Percentiles rank a stretch among this genome's conserved stretches.
Conservation (phyloP, 768 basidiomycete genomes). For the Dictyophora rubrovolvata region DNA sequence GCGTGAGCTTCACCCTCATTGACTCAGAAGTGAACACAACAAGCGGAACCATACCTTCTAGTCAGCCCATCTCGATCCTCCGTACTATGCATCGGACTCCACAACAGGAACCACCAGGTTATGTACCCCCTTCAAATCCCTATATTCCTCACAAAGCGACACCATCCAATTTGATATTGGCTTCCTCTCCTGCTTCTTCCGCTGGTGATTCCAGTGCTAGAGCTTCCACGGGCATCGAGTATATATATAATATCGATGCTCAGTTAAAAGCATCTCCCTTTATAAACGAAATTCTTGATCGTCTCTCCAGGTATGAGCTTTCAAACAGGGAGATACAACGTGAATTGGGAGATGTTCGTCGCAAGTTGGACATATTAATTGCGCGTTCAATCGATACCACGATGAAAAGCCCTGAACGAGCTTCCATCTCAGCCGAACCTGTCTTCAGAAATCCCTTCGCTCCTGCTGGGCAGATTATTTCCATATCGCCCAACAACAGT, state of each 20-base stretch:
- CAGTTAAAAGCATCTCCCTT: slow-evolving; percentile 70
- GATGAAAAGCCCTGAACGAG: slow-evolving; percentile 11
- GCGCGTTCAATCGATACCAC: slow-evolving; percentile 43
- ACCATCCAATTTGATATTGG: slow-evolving; percentile 33
- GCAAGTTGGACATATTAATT: slow-evolving; percentile 67
- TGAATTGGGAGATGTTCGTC: slow-evolving; percentile 62
- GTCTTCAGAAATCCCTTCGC: slow-evolving; percentile 82
- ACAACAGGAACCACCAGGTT: not conserved
- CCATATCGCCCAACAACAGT: not conserved
- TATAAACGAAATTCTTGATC: slow-evolving; percentile 66
- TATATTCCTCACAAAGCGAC: slow-evolving; percentile 25
- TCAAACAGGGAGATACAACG: slow-evolving; percentile 63
- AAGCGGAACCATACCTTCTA: not conserved
- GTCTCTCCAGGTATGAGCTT: slow-evolving; percentile 61
- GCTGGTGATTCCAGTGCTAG: slow-evolving; percentile 64
- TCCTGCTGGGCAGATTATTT: slow-evolving; percentile 16
- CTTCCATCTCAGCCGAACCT: slow-evolving; percentile 33
- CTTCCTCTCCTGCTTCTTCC: slow-evolving; percentile 72
- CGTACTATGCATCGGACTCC: not conserved
- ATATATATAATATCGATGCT: slow-evolving; percentile 47
- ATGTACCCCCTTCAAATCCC: slow-evolving; percentile 27
- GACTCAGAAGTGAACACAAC: not conserved
- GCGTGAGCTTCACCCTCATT: not conserved
- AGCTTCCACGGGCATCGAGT: slow-evolving; percentile 34
- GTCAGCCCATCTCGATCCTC: slow-evolving; percentile 2